A percentile compares a stretch with the other conserved stretches of the same genome.
Evolutionary conservation across 2,329 filamentous ascomycete genomes (phyloP).

Genomic region (Curvularia spicifera): DNA sequence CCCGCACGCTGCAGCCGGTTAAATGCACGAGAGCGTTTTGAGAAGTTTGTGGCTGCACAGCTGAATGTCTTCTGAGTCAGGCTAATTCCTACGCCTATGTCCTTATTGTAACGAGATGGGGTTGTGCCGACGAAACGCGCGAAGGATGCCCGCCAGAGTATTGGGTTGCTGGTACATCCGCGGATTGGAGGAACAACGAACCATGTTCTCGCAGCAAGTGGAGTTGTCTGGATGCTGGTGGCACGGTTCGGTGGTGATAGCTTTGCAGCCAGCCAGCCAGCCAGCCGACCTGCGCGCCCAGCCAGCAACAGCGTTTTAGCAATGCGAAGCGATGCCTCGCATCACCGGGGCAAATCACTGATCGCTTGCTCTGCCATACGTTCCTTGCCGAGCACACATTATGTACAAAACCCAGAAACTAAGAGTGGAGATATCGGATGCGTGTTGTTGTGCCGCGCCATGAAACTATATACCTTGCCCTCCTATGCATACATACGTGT

Average conservation of each 20-base stretch:
- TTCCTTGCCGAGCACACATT: slow-evolving; percentile 1
- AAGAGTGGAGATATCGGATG: slow-evolving; percentile 23
- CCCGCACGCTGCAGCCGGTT: slow-evolving; percentile 19
- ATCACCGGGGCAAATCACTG: slow-evolving; percentile 25
- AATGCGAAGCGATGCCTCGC: slow-evolving; percentile 15
- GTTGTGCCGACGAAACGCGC: slow-evolving; percentile 8
- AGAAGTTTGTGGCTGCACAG: slow-evolving; percentile 23
- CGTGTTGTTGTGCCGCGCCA: slow-evolving; percentile 21
- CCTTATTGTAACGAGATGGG: background rate
- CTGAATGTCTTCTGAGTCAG: slow-evolving; percentile 6
- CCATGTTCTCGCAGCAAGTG: slow-evolving; percentile 13
- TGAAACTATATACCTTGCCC: slow-evolving; percentile 14
- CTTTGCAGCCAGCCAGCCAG: slow-evolving; percentile 1
- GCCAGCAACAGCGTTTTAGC: slow-evolving; percentile 2
- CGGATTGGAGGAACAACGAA: slow-evolving; percentile 30
- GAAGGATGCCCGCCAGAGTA: slow-evolving; percentile 10
- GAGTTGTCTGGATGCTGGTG: slow-evolving; percentile 13
- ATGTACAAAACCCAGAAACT: slow-evolving; percentile 11
- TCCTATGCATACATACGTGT: slow-evolving; percentile 35
- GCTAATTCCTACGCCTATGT: background rate
- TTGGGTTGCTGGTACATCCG: slow-evolving; percentile 10
- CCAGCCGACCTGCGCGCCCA: background rate
- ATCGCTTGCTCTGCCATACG: slow-evolving; percentile 15
- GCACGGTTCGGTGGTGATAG: slow-evolving; percentile 11
- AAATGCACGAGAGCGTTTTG: slow-evolving; percentile 23